phyloP scores from a whole-genome alignment of 176 grass and related monocot genomes.

The Coix lacrymajobi region DNA sequence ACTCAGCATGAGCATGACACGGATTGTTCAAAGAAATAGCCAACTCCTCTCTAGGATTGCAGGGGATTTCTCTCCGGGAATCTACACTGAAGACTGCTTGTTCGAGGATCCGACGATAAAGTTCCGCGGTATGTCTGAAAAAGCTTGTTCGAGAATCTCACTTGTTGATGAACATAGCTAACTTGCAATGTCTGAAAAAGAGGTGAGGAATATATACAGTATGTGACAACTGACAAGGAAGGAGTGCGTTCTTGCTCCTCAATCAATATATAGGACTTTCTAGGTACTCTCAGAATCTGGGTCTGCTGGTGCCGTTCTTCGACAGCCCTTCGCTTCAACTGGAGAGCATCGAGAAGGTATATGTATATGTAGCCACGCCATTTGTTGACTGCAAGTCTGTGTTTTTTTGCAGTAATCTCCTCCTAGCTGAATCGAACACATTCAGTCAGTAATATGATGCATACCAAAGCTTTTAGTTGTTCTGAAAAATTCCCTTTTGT shows the following conservation, averaged over 20 bases:
- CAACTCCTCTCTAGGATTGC: background rate
- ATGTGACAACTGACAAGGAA: too few species aligned
- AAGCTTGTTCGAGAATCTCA: too few species aligned
- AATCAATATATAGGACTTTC: slow-evolving; percentile 49
- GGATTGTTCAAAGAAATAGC: background rate
- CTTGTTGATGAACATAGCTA: background rate
- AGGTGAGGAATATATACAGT: rapidly evolving
- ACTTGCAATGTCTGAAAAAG: background rate
- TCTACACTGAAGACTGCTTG: slow-evolving; percentile 74
- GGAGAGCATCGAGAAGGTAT: slow-evolving; percentile 69
- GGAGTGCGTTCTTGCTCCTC: background rate
- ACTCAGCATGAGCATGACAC: background rate
- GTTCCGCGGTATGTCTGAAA: slow-evolving; percentile 62
- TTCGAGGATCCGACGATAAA: slow-evolving; percentile 94
- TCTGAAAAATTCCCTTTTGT: background rate
- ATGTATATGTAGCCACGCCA: background rate
- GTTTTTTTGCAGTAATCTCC: background rate
- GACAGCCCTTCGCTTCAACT: slow-evolving; percentile 66
- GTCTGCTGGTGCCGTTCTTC: slow-evolving; percentile 74
- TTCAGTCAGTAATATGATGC: background rate
- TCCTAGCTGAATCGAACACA: background rate
- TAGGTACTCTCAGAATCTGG: slow-evolving; percentile 72
- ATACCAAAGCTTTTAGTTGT: background rate
- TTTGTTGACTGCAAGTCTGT: background rate
- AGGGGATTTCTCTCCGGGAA: slow-evolving; percentile 62